phyloP scores from a whole-genome alignment of 768 basidiomycete genomes.

The Lanmaoa rubissima region DNA sequence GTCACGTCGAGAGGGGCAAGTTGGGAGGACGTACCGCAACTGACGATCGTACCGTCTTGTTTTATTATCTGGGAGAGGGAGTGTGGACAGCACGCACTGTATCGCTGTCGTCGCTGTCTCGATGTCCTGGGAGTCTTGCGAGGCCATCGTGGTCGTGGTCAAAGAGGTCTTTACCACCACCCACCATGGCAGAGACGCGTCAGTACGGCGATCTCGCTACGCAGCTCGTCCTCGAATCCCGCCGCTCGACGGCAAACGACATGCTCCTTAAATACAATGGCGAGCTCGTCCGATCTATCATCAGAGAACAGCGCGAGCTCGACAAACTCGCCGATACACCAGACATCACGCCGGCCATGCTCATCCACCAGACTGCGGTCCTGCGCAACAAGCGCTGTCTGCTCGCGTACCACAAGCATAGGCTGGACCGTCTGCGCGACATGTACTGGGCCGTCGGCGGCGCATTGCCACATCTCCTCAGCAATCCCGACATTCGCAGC shows the following conservation, averaged over 20 bases:
- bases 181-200: slow-evolving; percentile 46
- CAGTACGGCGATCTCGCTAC: slow-evolving; percentile 86
- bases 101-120: slow-evolving; percentile 43
- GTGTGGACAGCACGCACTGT: slow-evolving; percentile 11
- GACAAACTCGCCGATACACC: slow-evolving; percentile 53
- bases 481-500: slow-evolving; percentile 61
- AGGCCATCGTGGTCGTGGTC: slow-evolving; percentile 25
- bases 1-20: background rate
- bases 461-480: slow-evolving; percentile 79
- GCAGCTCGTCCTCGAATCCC: slow-evolving; percentile 83
- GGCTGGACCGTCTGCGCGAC: slow-evolving; percentile 78
- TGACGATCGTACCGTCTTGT: slow-evolving; percentile 94
- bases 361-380: slow-evolving; percentile 87
- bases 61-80: slow-evolving; percentile 63
- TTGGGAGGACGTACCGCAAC: slow-evolving; percentile 58
- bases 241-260: slow-evolving; percentile 80
- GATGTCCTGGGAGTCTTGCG: slow-evolving; percentile 46
- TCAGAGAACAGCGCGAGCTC: slow-evolving; percentile 90
- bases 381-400: slow-evolving; percentile 94
- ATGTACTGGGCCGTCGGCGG: slow-evolving; percentile 91
- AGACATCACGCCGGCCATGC: slow-evolving; percentile 55
- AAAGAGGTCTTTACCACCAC: background rate
- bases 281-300: slow-evolving; percentile 76
- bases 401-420: slow-evolving; percentile 88
- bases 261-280: slow-evolving; percentile 92